phyloP scores from a whole-genome alignment of 257 asterid genomes.

The Euphrasia confusa region DNA sequence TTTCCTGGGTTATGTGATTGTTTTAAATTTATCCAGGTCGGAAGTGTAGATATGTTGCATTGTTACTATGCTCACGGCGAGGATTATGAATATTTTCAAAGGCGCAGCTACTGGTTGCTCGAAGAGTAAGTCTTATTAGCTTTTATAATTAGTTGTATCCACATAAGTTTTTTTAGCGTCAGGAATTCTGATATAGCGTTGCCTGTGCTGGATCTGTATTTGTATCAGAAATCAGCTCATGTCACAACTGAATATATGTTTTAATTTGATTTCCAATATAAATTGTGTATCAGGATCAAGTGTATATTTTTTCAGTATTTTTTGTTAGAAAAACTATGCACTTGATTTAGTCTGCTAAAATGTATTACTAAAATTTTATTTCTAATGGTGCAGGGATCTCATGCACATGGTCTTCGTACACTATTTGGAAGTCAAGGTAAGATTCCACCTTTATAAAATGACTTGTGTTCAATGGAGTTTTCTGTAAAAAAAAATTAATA shows the following conservation, averaged over 20 bases:
- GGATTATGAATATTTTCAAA: constrained; percentile 73
- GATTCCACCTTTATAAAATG: constrained; percentile 17
- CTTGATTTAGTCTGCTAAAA: constrained; percentile 5
- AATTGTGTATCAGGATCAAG: neutral
- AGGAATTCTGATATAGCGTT: constrained; percentile 2
- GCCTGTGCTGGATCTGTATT: constrained; percentile 3
- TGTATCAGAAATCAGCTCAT: neutral
- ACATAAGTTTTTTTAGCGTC: constrained; percentile 7
- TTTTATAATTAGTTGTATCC: constrained; percentile 1
- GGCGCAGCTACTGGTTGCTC: constrained; percentile 91
- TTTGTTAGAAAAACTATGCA: neutral
- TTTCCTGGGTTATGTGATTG: constrained; percentile 5
- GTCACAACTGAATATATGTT: neutral
- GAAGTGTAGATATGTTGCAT: constrained; percentile 79
- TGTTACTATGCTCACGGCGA: constrained; percentile 95
- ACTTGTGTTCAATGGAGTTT: neutral
- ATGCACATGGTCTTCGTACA: constrained; percentile 85
- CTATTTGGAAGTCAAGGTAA: constrained; percentile 85
- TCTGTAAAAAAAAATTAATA: constrained; percentile 1
- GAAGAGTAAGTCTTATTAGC: constrained; percentile 53
- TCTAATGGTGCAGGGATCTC: constrained; percentile 69
- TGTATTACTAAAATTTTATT: constrained; percentile 24
- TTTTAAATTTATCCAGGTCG: constrained; percentile 51
- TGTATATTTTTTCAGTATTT: neutral
- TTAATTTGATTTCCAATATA: neutral